Evolutionary conservation across 768 basidiomycete species (phyloP).

Genomic region (Lactarius sp.): DNA sequence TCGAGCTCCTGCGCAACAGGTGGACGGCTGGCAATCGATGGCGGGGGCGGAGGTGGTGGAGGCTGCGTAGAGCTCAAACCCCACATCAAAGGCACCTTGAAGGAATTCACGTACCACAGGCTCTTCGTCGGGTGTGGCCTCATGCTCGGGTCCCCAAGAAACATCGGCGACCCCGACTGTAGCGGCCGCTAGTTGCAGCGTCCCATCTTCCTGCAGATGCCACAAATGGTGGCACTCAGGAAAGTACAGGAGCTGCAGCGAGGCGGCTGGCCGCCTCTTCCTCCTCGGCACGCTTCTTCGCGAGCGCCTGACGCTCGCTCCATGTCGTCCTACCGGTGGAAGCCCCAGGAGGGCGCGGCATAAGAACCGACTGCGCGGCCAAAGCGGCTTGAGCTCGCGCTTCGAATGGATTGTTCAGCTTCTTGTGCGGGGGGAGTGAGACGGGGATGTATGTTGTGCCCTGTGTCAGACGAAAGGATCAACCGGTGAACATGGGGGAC

Average conservation of each 20-base stretch:
- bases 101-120: slow-evolving; percentile 7
- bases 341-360: slow-evolving; percentile 27
- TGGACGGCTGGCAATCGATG: slow-evolving; percentile 22
- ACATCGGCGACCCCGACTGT: not conserved
- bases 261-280: slow-evolving; percentile 64
- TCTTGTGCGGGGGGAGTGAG: slow-evolving; percentile 72
- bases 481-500: not conserved
- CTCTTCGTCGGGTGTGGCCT: slow-evolving; percentile 11
- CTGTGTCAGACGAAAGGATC: slow-evolving; percentile 29
- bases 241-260: slow-evolving; percentile 18
- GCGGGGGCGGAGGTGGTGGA: slow-evolving; percentile 33
- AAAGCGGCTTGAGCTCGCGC: slow-evolving; percentile 28
- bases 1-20: slow-evolving; percentile 32
- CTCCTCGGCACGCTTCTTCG: slow-evolving; percentile 80
- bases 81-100: not conserved
- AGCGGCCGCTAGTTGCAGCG: not conserved
- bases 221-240: slow-evolving; percentile 15
- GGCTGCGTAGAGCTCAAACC: slow-evolving; percentile 28
- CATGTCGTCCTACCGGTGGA: slow-evolving; percentile 82
- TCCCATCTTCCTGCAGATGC: slow-evolving; percentile 12
- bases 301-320: slow-evolving; percentile 88
- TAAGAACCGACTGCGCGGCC: slow-evolving; percentile 31
- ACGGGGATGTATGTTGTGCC: slow-evolving; percentile 90
- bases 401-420: slow-evolving; percentile 79
- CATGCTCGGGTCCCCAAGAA: slow-evolving; percentile 8